Evolutionary conservation across 176 grass and related monocot species (phyloP).

Genomic region (Musa itinerans): DNA sequence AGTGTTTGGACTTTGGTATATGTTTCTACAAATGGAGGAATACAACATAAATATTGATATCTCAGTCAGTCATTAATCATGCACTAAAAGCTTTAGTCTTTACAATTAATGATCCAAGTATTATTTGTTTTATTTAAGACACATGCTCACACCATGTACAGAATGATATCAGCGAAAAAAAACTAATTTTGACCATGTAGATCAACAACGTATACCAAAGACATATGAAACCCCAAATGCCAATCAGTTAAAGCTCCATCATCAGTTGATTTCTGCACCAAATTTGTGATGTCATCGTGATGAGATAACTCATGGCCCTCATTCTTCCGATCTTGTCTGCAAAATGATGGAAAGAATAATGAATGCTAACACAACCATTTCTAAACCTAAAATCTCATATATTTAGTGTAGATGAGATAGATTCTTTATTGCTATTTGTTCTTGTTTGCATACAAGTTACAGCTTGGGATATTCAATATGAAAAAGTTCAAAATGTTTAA

Average conservation of each 20-base stretch:
- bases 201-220: constrained; percentile 58
- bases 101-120: background rate
- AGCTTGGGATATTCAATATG: no score
- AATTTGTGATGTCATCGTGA: constrained; percentile 48
- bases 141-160: constrained; percentile 9
- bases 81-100: background rate
- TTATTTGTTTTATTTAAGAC: constrained; percentile 5
- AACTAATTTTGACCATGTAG: background rate
- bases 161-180: background rate
- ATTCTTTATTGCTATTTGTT: no score
- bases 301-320: constrained; percentile 47
- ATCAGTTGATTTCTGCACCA: constrained; percentile 56
- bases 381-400: no score
- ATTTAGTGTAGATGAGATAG: no score
- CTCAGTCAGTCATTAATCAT: background rate
- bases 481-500: background rate
- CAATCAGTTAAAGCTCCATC: constrained; percentile 62
- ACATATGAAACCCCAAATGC: constrained; percentile 92
- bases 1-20: no score
- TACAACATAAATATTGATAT: constrained; percentile 18
- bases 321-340: constrained; percentile 71
- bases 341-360: constrained; percentile 20
- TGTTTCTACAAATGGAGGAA: background rate
- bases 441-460: no score
- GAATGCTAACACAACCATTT: no score